Percentiles rank a stretch among this genome's conserved stretches.
Evolutionary conservation across 176 grass and related monocot species (phyloP).

Genomic region (Eleusine coracana): DNA sequence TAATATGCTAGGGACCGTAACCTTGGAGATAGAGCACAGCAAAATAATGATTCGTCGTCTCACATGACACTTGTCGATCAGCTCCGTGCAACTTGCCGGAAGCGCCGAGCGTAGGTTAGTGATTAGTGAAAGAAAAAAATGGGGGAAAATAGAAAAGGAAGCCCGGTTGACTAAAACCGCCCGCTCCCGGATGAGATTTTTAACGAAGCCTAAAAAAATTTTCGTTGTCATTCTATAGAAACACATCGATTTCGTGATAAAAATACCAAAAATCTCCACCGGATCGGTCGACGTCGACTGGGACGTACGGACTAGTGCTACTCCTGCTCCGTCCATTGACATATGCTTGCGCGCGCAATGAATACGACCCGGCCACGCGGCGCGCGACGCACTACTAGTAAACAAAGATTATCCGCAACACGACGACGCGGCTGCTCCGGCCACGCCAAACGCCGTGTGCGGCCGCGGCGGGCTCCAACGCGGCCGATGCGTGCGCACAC

Average conservation of each 20-base stretch:
- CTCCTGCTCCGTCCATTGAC: neutral
- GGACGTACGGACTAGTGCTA: neutral
- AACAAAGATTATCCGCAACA: neutral
- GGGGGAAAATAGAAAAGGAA: neutral
- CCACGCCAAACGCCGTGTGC: constrained; percentile 16
- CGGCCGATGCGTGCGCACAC: neutral
- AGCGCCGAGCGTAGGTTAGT: neutral
- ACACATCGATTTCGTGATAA: too few species aligned
- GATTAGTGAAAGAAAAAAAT: neutral
- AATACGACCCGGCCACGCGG: neutral
- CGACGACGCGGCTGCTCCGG: constrained; percentile 16
- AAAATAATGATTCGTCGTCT: neutral
- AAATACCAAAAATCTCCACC: too few species aligned
- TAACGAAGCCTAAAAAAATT: too few species aligned
- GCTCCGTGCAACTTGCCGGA: neutral
- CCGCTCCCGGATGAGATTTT: neutral
- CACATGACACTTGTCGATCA: neutral
- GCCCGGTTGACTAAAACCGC: neutral
- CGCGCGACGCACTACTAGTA: neutral
- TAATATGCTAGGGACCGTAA: too few species aligned
- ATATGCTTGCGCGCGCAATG: neutral
- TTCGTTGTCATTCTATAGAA: too few species aligned
- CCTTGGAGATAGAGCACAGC: too few species aligned
- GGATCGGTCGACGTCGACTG: neutral
- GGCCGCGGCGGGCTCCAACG: constrained; percentile 27